Conservation (phyloP, 2,329 filamentous ascomycete genomes). For the Aspergillus sp. region DNA sequence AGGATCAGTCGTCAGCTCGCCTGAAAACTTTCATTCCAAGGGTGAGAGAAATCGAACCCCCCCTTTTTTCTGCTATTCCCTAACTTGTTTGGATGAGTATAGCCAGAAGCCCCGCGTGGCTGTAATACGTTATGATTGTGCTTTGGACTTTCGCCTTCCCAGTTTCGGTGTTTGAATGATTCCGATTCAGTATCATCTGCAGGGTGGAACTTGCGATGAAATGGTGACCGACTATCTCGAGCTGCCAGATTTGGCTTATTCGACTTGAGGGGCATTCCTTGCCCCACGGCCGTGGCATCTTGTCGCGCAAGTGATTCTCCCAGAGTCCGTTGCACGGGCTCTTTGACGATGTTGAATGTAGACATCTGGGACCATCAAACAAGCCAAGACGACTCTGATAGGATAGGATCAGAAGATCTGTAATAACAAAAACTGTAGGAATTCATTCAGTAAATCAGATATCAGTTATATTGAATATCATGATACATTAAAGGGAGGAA, state of each 20-base stretch:
- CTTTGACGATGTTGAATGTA: neutral
- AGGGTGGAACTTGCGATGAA: neutral
- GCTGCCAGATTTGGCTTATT: neutral
- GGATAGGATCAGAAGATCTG: neutral
- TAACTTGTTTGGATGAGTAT: neutral
- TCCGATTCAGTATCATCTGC: neutral
- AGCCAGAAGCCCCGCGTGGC: neutral
- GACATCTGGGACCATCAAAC: neutral
- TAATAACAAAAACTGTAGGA: neutral
- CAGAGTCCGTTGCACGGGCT: neutral
- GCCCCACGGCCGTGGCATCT: neutral
- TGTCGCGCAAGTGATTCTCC: neutral
- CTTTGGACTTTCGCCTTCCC: neutral
- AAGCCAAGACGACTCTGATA: neutral
- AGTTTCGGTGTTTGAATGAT: neutral
- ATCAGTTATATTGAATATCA: neutral
- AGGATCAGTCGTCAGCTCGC: slow-evolving; percentile 4
- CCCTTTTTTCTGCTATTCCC: neutral
- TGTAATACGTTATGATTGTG: neutral
- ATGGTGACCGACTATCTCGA: neutral
- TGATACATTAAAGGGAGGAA: too few relatives aligned
- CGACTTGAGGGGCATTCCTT: neutral
- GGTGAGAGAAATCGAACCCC: too few relatives aligned
- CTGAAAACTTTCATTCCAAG: neutral
- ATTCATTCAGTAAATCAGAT: neutral